Evolutionary conservation across 2,329 filamentous ascomycete genomes (phyloP).

Genomic region (Setomelanomma holmii): DNA sequence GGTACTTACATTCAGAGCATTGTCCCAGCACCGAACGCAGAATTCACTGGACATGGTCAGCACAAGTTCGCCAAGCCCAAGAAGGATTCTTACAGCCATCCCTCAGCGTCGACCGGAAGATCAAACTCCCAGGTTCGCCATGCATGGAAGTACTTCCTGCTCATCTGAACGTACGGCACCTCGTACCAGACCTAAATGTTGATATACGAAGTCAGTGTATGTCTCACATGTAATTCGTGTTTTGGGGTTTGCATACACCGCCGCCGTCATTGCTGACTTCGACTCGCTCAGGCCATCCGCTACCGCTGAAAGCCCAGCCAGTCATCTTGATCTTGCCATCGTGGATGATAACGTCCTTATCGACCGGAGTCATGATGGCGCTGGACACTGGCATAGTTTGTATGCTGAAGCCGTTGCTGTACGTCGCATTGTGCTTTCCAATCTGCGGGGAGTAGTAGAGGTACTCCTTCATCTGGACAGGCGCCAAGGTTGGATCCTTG

Average conservation of each 20-base stretch:
- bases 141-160: constrained; percentile 66
- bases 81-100: constrained; percentile 46
- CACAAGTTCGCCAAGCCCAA: background rate
- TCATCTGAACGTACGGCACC: constrained; percentile 66
- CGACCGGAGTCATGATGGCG: constrained; percentile 70
- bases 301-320: constrained; percentile 55
- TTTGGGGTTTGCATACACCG: too few species aligned
- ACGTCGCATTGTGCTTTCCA: constrained; percentile 69
- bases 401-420: constrained; percentile 69
- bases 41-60: constrained; percentile 41
- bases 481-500: constrained; percentile 61
- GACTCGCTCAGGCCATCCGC: constrained; percentile 63
- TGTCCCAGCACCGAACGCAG: constrained; percentile 54
- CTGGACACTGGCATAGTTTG: constrained; percentile 75
- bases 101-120: constrained; percentile 63
- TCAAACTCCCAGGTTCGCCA: constrained; percentile 72
- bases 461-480: constrained; percentile 71
- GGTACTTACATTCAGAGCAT: constrained; percentile 50
- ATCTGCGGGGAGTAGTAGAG: constrained; percentile 73
- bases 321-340: constrained; percentile 64
- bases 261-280: constrained; percentile 71
- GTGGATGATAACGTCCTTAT: constrained; percentile 68
- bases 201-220: background rate
- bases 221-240: background rate
- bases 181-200: constrained; percentile 57